phyloP scores from a whole-genome alignment of 148 eudicot species.

The Polygonum maritimum region DNA sequence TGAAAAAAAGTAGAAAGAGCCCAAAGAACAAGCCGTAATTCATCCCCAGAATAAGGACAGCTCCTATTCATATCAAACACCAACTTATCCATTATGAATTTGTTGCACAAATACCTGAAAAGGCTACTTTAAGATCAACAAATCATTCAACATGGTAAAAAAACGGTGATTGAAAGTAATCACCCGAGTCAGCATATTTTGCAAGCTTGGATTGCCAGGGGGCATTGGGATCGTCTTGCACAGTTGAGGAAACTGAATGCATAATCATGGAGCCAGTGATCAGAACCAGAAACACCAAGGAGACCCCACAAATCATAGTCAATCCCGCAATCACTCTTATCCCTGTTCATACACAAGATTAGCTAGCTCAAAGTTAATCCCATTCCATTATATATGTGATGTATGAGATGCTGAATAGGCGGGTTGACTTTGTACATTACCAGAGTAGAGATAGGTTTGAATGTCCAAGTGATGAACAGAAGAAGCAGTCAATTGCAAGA shows the following conservation, averaged over 20 bases:
- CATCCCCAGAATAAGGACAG: not conserved
- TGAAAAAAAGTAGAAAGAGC: not conserved
- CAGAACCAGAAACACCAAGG: slow-evolving; percentile 9
- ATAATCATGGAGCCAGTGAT: not conserved
- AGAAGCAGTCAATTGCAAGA: slow-evolving; percentile 28
- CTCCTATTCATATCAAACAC: slow-evolving; percentile 1
- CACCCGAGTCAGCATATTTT: slow-evolving; percentile 22
- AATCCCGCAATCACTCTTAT: slow-evolving; percentile 1
- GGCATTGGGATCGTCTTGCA: slow-evolving; percentile 5
- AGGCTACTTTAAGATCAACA: not conserved
- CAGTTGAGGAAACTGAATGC: slow-evolving; percentile 16
- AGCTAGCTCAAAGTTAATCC: not conserved
- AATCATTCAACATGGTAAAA: not conserved
- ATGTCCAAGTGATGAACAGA: not conserved
- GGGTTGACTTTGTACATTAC: not conserved
- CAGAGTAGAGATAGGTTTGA: not conserved
- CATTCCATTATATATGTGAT: not conserved
- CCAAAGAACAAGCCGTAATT: not conserved
- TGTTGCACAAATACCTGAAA: not conserved
- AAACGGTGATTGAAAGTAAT: not conserved
- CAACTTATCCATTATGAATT: not conserved
- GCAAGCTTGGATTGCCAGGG: slow-evolving; percentile 10
- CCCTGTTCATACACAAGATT: not conserved
- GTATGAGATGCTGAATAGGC: not conserved
- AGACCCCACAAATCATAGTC: not conserved